Evolutionary conservation across 2,329 filamentous ascomycete genomes (phyloP), one percentile per base, ranked within the genome.

Genomic region (Periglandula ipomoeae): DNA sequence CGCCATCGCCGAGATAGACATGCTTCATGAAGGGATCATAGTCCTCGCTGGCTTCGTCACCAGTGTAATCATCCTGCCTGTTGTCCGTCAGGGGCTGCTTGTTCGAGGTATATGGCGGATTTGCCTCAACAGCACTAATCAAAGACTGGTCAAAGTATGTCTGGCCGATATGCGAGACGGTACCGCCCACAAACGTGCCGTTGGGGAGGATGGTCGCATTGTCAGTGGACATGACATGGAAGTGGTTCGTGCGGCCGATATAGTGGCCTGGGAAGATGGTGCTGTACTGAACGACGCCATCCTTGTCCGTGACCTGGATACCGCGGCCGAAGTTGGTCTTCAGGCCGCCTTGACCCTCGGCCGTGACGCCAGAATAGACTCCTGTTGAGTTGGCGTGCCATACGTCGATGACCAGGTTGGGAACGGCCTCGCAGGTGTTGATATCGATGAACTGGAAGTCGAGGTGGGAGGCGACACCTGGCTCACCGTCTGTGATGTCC

Each of bases 1-100:
- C 58, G 30, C 65, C 61, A 39, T 81, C 71, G 7, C 79, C 78
- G 2, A 84, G 69, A 13, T 74, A 66, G 11, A 75, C 70, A 55
- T 80, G 81, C 57, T 82, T 71, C 51, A 79, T 65, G 57, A 82
- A 70, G 0, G 79, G 81, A 56, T 81, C 76, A 50, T 75, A 76
- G 34, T 71, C 70, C 7, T 68, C 70, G 43, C 71, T 70, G 24
- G 60, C 69, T 58, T 50, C 35, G 20, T 75, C 71, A 56, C 70
- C 62, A 19, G 65, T 57, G 30, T 75, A 68, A 17, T 52, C 49
- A 59, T 83, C 79, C 0, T 75, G 64, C 11, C 64, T 60, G 56
- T 82, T 82, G 43, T 59, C 61, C 3, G 72, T 79, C 11, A 71
- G 17, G 0, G 55, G 53, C 56, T 73, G 66, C 4, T 61, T 65